phyloP scores from a whole-genome alignment of 1,284 basidiomycete species.

The Papiliotrema fonsecae region DNA sequence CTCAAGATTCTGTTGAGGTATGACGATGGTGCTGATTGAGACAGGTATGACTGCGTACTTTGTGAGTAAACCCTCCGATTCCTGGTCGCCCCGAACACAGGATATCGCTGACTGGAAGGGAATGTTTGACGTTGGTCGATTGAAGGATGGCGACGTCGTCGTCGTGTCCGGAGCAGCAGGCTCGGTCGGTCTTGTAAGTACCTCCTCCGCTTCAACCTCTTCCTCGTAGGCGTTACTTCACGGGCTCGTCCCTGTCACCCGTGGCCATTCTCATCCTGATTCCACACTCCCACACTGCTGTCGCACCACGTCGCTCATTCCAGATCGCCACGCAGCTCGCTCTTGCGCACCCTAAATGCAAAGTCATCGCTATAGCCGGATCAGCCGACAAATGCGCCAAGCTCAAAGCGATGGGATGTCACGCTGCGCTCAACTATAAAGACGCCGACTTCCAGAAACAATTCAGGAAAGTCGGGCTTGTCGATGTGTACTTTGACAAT shows the following conservation, averaged over 20 bases:
- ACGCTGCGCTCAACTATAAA: conserved; percentile 84
- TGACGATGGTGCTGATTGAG: not conserved
- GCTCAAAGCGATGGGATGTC: conserved; percentile 76
- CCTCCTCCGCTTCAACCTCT: not conserved
- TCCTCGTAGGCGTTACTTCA: not conserved
- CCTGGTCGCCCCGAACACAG: not conserved
- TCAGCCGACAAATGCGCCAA: conserved; percentile 74
- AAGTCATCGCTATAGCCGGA: conserved; percentile 78
- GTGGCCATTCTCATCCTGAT: not conserved
- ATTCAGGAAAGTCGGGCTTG: conserved; percentile 50
- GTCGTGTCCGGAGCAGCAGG: conserved; percentile 85
- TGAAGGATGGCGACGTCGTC: conserved; percentile 76
- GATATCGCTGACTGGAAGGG: conserved; percentile 53
- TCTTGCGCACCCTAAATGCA: conserved; percentile 51
- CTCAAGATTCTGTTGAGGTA: not conserved
- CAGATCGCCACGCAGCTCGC: conserved; percentile 68
- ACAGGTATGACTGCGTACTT: conserved; percentile 77
- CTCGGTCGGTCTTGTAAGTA: conserved; percentile 58
- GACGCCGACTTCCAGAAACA: conserved; percentile 63
- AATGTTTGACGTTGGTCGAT: conserved; percentile 68
- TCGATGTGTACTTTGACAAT: conserved; percentile 82
- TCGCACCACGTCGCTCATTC: conserved; percentile 50
- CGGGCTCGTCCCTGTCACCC: too few relatives aligned
- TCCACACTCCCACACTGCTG: not conserved
- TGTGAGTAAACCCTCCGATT: conserved; percentile 47